Conservation (phyloP, 345 rosid genomes). For the Camelina sativa region DNA sequence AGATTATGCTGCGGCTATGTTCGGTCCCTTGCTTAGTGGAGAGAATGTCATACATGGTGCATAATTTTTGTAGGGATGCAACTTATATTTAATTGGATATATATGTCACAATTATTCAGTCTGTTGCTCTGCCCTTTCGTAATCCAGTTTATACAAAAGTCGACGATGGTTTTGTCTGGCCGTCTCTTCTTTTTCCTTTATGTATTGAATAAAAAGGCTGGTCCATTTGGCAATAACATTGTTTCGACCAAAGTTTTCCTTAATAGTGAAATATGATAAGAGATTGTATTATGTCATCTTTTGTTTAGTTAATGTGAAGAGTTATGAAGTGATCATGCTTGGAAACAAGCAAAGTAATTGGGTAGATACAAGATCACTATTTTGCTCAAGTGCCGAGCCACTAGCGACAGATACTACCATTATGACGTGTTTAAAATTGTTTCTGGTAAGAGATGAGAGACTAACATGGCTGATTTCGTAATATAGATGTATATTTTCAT, state of each 20-base stretch:
- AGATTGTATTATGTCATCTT: not conserved
- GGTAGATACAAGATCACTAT: not conserved
- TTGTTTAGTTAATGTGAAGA: not conserved
- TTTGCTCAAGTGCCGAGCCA: not conserved
- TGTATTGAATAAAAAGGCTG: constrained; percentile 31
- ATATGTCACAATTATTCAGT: constrained; percentile 30
- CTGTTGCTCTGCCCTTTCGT: constrained; percentile 34
- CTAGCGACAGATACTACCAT: not conserved
- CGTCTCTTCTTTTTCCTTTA: constrained; percentile 4
- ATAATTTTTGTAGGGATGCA: constrained; percentile 41
- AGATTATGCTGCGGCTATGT: constrained; percentile 19
- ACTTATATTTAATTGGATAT: constrained; percentile 27
- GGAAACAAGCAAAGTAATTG: not conserved
- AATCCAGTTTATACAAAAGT: constrained; percentile 14
- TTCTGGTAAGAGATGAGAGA: not conserved
- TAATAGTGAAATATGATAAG: not conserved
- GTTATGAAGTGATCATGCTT: not conserved
- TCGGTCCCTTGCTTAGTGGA: constrained; percentile 26
- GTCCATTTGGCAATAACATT: constrained; percentile 30
- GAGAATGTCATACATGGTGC: constrained; percentile 29
- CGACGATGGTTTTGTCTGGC: constrained; percentile 28
- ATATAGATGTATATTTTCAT: no score
- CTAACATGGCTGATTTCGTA: not conserved
- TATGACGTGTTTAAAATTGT: not conserved
- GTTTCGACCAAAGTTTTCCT: not conserved